A percentile compares a stretch with the other conserved stretches of the same genome.
Evolutionary conservation across 495 filamentous ascomycete species (phyloP).

Genomic region (Evansstolkia leycettana): DNA sequence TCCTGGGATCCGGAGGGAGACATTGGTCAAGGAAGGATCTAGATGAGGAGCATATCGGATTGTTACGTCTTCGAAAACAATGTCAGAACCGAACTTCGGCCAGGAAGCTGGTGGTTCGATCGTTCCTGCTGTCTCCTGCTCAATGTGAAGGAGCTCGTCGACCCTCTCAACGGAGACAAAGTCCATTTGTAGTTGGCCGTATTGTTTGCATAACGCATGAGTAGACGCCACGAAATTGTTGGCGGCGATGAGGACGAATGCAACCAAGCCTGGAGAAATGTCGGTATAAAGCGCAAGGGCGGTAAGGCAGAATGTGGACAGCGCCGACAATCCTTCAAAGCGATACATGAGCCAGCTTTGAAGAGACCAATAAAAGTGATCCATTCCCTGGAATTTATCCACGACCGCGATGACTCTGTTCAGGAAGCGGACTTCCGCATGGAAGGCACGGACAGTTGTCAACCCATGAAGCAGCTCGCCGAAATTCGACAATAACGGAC

Average conservation of each 20-base stretch:
- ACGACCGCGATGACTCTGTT: constrained; percentile 59
- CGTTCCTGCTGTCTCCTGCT: constrained; percentile 51
- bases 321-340: constrained; percentile 57
- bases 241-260: constrained; percentile 48
- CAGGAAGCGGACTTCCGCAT: constrained; percentile 62
- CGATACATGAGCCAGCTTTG: constrained; percentile 73
- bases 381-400: constrained; percentile 81
- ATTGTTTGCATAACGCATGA: constrained; percentile 58
- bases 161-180: constrained; percentile 80
- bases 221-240: constrained; percentile 48
- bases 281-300: constrained; percentile 55
- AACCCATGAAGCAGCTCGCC: constrained; percentile 67
- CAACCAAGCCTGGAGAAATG: constrained; percentile 59
- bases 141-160: constrained; percentile 64
- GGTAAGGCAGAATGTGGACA: constrained; percentile 59
- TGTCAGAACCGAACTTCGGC: constrained; percentile 56
- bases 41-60: constrained; percentile 68
- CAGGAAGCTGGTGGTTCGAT: constrained; percentile 60
- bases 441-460: constrained; percentile 66
- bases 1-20: constrained; percentile 59
- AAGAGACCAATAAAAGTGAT: constrained; percentile 83
- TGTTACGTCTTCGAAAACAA: constrained; percentile 64
- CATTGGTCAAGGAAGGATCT: constrained; percentile 50
- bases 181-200: constrained; percentile 78
- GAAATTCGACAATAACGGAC: constrained; percentile 75